Base-by-base conservation (phyloP, 1,284 basidiomycete species). In the Ustilago cynodontis region DNA sequence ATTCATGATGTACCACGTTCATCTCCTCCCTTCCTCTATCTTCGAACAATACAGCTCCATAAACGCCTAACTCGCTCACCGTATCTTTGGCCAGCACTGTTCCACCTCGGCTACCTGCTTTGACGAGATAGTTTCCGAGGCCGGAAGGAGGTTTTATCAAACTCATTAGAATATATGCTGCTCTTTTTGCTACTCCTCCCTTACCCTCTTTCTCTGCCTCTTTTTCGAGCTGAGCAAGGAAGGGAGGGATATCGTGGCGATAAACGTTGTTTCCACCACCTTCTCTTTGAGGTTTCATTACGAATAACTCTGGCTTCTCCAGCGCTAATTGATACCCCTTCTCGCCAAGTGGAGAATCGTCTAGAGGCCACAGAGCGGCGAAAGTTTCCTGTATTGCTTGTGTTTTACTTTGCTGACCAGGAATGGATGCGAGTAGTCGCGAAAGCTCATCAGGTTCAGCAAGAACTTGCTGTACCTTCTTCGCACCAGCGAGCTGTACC, bases 191-290 rank as follows among this genome's bases (percentile, higher is more conserved):
- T 7, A 80, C 55, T 54, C 59, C 22, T 13, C 62, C 59, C 2
- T 16, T 28, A 0, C n/a, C 6, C 11, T 61, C 2, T 3, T 35
- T 2, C 31, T 8, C 8, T 0, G 10, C 2, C 11, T 74, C n/a
- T 20, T 22, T 43, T 20, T 43, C 72, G 11, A 76, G 61, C 1
- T 85, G 81, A 7, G 91, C 89, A 2, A 98, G 88, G 86, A 94
- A 94, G 0, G 88, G 78, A 0, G 93, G 93, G 60, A 98, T 98
- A 56, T 92, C 91, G 4, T 87, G 86, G 59, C 93, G 92, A 87
- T 98, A 99, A 26, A 98, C 90, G 83, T 99, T 99, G 86, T 99
- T 97, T 3, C 96, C 96, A 0, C 97, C 96, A 5, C 97, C 96
- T 88, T 99, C 94, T 20, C 95, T 90, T 86, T 98, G 95, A 0